These are phyloP conservation scores for Agapanthus africanus DNA, from an alignment of 106 monocot species.

Conservation along the genomic window DNA sequence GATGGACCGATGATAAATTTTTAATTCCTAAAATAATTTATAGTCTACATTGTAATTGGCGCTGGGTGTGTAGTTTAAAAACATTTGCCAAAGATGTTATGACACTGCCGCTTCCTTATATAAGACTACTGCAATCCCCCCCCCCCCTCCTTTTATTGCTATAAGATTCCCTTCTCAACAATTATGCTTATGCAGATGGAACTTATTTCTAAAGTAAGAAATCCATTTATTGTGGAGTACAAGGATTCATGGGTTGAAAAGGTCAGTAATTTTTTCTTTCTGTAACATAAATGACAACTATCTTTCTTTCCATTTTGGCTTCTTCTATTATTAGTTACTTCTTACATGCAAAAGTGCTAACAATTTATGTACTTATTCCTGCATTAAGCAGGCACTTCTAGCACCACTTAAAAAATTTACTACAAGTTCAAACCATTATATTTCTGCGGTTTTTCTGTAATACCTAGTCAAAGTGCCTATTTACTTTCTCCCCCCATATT, in stretches of 20 bases:
- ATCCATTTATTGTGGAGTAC: constrained; percentile 95
- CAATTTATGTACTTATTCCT: neutral
- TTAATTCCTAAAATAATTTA: neutral
- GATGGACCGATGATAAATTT: neutral
- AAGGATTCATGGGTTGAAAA: constrained; percentile 99
- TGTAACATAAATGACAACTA: neutral
- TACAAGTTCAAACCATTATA: neutral
- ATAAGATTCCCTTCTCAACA: neutral
- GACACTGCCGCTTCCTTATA: no score
- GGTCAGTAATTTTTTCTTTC: constrained; percentile 6
- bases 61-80: neutral
- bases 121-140: neutral
- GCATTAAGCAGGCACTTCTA: neutral
- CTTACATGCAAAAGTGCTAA: neutral
- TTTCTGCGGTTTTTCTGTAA: neutral
- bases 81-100: no score
- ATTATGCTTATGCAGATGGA: constrained; percentile 62
- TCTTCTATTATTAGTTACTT: neutral
- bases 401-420: neutral
- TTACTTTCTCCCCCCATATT: no score
- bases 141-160: neutral
- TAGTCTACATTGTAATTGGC: neutral
- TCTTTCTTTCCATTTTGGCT: neutral
- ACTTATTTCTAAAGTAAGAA: constrained; percentile 80
- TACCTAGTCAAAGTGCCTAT: no score